Base-by-base conservation (phyloP, 192 early-diverging fungal species). In the Coemansia umbellata region DNA sequence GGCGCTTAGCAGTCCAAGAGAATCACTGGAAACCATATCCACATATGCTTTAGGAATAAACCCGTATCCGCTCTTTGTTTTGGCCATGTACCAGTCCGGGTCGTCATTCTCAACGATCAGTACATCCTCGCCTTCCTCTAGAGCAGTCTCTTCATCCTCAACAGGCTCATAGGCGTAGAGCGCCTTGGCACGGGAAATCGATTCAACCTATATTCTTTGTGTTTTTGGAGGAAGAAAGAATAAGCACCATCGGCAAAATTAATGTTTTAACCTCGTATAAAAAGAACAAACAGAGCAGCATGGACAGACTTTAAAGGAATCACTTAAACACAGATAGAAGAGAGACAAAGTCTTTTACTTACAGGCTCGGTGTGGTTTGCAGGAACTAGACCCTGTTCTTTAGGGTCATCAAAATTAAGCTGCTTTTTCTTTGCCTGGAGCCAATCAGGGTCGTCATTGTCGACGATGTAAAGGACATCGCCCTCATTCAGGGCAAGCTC, bases 381-480 rank as follows among this genome's bases (percentile, higher is more conserved):
- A 10, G 96, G 96, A 23, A 97, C 88, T 26, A 97, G 71, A 14
- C 96, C 96, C 57, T 89, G 80, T 22, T 66, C 63, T 18, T 62
- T 63, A 15, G 58, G 55, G 28, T 62, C 68, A 32, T 77, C 75
- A 17, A 57, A 48, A n/a, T 55, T 42, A 26, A 40, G 47, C 1
- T 63, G 79, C 59, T 93, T 89, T 44, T 85, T 67, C 47, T 90
- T 83, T 7, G 92, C 93, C 44, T 80, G 80, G 79, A 87, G 89
- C 96, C 96, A 98, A 58, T 95, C 92, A 11, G 85, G 80, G 82
- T 95, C 95, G 40, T 85, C 83, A 60, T 84, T 84, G 55, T 94
- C 90, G 23, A 95, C 50, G 47, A 95, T 81, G 68, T 94, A 85
- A 28, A 98, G 59, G 37, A 91, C 78, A 61, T 94, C 90, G 70